These are phyloP conservation scores for Adiantum capillusveneris DNA, from an alignment of 75 land plant genomes.

Conservation along the genomic window DNA sequence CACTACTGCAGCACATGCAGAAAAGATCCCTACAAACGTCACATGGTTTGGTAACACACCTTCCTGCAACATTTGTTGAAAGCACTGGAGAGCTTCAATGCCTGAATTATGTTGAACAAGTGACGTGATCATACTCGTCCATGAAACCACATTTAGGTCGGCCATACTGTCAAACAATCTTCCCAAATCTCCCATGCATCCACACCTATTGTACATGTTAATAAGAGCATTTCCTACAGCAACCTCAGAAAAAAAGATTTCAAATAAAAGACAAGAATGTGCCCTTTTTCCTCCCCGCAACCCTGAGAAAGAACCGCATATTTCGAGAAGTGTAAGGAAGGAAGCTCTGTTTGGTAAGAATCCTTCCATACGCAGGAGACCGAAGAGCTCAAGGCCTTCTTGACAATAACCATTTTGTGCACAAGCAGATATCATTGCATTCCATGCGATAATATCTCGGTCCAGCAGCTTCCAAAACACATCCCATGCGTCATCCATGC, in stretches of 20 bases:
- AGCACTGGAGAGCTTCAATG: slow-evolving; percentile 53
- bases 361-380: slow-evolving; percentile 14
- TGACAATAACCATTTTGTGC: slow-evolving; percentile 27
- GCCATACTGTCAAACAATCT: slow-evolving; percentile 32
- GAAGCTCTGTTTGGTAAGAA: slow-evolving; percentile 25
- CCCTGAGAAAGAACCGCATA: slow-evolving; percentile 14
- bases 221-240: slow-evolving; percentile 60
- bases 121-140: slow-evolving; percentile 61
- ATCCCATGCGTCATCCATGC: slow-evolving; percentile 10
- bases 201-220: slow-evolving; percentile 58
- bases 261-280: neutral
- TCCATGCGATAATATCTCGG: slow-evolving; percentile 31
- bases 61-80: slow-evolving; percentile 35
- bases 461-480: slow-evolving; percentile 17
- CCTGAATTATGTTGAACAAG: slow-evolving; percentile 48
- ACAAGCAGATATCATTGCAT: slow-evolving; percentile 26
- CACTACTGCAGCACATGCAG: slow-evolving; percentile 12
- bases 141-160: slow-evolving; percentile 44
- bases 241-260: neutral
- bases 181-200: slow-evolving; percentile 37
- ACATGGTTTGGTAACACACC: slow-evolving; percentile 14
- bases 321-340: slow-evolving; percentile 26
- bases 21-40: slow-evolving; percentile 8
- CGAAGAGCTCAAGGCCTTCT: slow-evolving; percentile 26
- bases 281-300: neutral